These are phyloP conservation scores for Myriosclerotinia curreyana DNA, from an alignment of 2,329 filamentous ascomycete genomes.

Conservation along the genomic window DNA sequence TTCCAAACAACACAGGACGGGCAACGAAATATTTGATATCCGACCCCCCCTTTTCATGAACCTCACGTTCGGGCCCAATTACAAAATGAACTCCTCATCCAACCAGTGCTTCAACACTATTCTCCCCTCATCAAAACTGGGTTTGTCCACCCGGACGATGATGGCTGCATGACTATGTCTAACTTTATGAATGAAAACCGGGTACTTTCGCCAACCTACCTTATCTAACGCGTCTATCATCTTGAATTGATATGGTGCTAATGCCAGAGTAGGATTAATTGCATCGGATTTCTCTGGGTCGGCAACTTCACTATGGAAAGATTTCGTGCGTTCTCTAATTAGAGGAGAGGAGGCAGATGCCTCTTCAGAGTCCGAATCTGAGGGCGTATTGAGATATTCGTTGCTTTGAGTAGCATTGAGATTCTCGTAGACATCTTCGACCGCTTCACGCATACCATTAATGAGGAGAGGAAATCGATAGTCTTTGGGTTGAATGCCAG, in stretches of 20 bases:
- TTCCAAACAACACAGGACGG: background rate
- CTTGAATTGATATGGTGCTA: slow-evolving; percentile 75
- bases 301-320: slow-evolving; percentile 16
- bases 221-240: slow-evolving; percentile 77
- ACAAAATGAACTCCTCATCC: slow-evolving; percentile 61
- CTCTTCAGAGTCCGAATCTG: slow-evolving; percentile 47
- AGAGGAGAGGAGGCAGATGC: slow-evolving; percentile 29
- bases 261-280: slow-evolving; percentile 63
- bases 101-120: slow-evolving; percentile 80
- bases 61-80: background rate
- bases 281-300: slow-evolving; percentile 28
- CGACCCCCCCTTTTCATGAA: too few species aligned
- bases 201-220: slow-evolving; percentile 63
- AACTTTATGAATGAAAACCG: slow-evolving; percentile 72
- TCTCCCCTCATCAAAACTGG: slow-evolving; percentile 70
- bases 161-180: slow-evolving; percentile 88
- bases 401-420: slow-evolving; percentile 47
- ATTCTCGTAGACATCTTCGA: slow-evolving; percentile 56
- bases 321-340: slow-evolving; percentile 23
- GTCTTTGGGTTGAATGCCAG: slow-evolving; percentile 62
- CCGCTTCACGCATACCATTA: slow-evolving; percentile 69
- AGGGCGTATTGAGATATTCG: slow-evolving; percentile 63
- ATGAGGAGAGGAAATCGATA: slow-evolving; percentile 77
- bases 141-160: slow-evolving; percentile 69
- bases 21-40: background rate